Conservation (phyloP, 176 grass and related monocot genomes). For the Cymbopogon citratus region DNA sequence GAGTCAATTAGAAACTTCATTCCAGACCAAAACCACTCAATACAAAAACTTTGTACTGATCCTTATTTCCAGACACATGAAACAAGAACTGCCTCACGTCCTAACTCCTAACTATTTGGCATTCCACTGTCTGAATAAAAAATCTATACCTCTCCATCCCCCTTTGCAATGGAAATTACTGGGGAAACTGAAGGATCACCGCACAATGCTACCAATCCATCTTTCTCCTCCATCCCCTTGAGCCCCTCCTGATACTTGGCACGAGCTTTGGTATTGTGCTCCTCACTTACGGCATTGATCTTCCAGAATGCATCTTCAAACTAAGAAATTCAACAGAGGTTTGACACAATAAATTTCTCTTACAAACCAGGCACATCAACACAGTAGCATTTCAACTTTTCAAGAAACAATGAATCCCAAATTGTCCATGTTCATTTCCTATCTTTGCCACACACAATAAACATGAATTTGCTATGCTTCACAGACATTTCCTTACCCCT, state of each 20-base stretch:
- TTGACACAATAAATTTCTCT: neutral
- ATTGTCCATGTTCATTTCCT: neutral
- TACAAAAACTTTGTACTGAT: neutral
- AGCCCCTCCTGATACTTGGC: slow-evolving; percentile 14
- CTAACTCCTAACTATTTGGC: too few species aligned
- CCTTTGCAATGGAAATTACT: slow-evolving; percentile 34
- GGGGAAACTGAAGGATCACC: slow-evolving; percentile 45
- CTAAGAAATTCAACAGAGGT: slow-evolving; percentile 22
- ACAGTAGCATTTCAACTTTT: slow-evolving; percentile 21
- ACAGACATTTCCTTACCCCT: neutral
- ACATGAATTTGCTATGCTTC: neutral
- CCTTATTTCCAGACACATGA: neutral
- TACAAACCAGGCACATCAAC: neutral
- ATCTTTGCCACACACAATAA: neutral
- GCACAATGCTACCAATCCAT: slow-evolving; percentile 40
- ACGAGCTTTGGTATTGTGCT: neutral
- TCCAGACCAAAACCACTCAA: slow-evolving; percentile 9
- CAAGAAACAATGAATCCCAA: slow-evolving; percentile 1
- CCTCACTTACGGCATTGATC: slow-evolving; percentile 23
- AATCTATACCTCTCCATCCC: slow-evolving; percentile 21
- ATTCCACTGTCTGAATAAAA: slow-evolving; percentile 1
- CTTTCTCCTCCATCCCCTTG: neutral
- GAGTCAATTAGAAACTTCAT: slow-evolving; percentile 1
- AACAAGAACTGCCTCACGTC: slow-evolving; percentile 12
- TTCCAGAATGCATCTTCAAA: slow-evolving; percentile 40